Evolutionary conservation across 108 stramenopile species (phyloP).

Genomic region (Nitzschia sp.): DNA sequence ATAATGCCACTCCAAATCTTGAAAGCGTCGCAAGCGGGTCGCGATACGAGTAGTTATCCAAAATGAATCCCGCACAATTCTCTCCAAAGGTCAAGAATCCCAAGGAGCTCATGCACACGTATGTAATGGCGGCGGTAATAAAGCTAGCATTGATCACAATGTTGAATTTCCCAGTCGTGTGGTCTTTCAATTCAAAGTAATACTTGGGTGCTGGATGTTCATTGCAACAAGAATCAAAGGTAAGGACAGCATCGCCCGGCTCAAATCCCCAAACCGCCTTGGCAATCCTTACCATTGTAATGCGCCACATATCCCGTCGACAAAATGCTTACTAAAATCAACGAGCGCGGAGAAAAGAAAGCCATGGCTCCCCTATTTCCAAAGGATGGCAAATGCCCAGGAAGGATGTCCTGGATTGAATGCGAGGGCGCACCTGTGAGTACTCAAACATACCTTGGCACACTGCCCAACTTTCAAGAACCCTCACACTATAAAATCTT

Average conservation of each 20-base stretch:
- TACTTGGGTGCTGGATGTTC: slow-evolving; percentile 78
- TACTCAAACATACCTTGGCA: neutral
- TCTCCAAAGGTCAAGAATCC: slow-evolving; percentile 92
- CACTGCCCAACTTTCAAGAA: slow-evolving; percentile 75
- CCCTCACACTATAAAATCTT: slow-evolving; percentile 43
- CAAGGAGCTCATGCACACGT: slow-evolving; percentile 55
- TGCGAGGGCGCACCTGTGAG: neutral
- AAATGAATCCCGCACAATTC: slow-evolving; percentile 71
- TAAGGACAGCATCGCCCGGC: slow-evolving; percentile 87
- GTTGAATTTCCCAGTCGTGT: slow-evolving; percentile 77
- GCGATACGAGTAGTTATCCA: slow-evolving; percentile 85
- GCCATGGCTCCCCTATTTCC: slow-evolving; percentile 23
- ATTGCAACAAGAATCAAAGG: slow-evolving; percentile 61
- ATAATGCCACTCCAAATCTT: slow-evolving; percentile 78
- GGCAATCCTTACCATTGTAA: slow-evolving; percentile 67
- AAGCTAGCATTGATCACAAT: slow-evolving; percentile 78
- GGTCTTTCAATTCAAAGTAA: slow-evolving; percentile 85
- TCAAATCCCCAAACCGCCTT: slow-evolving; percentile 72
- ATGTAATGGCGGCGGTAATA: slow-evolving; percentile 53
- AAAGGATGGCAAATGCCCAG: slow-evolving; percentile 15
- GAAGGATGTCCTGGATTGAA: slow-evolving; percentile 5
- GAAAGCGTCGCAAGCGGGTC: slow-evolving; percentile 76
- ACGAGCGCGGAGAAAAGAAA: slow-evolving; percentile 35
- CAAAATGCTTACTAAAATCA: slow-evolving; percentile 90
- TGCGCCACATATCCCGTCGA: slow-evolving; percentile 93